Base-by-base conservation (phyloP, 2,329 filamentous ascomycete species). In the Emergomyces orientalis region DNA sequence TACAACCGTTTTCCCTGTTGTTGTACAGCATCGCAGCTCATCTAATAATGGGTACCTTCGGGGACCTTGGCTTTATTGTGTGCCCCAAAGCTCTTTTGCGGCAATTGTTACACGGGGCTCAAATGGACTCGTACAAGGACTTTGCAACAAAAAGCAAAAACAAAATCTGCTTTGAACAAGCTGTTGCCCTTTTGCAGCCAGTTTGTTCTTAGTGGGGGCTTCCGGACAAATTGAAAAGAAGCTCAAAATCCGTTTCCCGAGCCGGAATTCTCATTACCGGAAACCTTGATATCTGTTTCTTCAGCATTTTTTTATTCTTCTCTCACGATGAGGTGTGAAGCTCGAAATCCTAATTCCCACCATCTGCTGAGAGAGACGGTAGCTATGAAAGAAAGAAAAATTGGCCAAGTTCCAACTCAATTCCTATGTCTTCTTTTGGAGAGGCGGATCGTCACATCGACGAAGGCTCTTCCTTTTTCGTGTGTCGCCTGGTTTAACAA, bases 371-470 rank as follows among this genome's bases (percentile, higher is more conserved):
- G 49, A 19, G 25, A 52, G 49, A 27, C 4, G 55, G 11, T 22
- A 43, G 22, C 55, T n/a, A n/a, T 13, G 54, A 57, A 32, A 14
- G 41, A 7, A 7, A 8, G 1, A 47, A 47, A 59, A 45, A 22
- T 32, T 45, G 39, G 17, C 22, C 22, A 25, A 19, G 39, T 32
- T 45, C 32, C 25, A 47, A 45, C 39, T 59, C 56, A 37, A 39
- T 59, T 32, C 25, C 25, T 45, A 17, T 17, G 19, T 14, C 56
- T 22, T 30, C 14, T 27, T 22, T 47, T n/a, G 45, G 34, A 68
- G 68, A n/a, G 69, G 63, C 37, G 14, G 68, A 64, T 30, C 67
- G 70, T 45, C 30, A 61, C 49, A 43, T 61, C n/a, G 25, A 51
- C 30, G 30, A 22, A 41, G n/a, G 19, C 32, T 52, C 39, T 25